Evolutionary conservation across 1,284 basidiomycete species (phyloP).

Genomic region (Phellopilus nigrolimitatus): DNA sequence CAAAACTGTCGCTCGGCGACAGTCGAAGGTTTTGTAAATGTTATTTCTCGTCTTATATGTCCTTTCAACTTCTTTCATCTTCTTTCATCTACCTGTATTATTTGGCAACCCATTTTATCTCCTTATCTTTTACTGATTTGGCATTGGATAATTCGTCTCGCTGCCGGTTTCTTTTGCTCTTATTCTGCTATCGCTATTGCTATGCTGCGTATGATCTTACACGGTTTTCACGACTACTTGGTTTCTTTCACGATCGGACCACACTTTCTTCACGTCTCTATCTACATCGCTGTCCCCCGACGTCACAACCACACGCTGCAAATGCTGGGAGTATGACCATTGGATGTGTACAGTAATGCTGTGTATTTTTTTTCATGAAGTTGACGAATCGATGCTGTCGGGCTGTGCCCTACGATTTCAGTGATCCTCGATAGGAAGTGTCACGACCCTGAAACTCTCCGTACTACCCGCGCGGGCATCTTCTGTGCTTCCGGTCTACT

Average conservation of each 20-base stretch:
- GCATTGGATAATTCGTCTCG: not conserved
- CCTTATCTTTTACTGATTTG: not conserved
- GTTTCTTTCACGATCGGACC: not conserved
- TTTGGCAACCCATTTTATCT: too few relatives aligned
- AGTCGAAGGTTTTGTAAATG: slow-evolving; percentile 21
- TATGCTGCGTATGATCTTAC: slow-evolving; percentile 12
- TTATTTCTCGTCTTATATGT: slow-evolving; percentile 3
- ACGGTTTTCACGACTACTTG: slow-evolving; percentile 7
- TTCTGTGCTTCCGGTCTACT: too few relatives aligned
- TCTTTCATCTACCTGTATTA: not conserved
- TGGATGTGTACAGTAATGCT: not conserved
- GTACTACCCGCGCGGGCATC: too few relatives aligned
- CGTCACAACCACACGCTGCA: too few relatives aligned
- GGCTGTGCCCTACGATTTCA: too few relatives aligned
- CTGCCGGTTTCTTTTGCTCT: slow-evolving; percentile 1
- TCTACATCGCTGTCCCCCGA: too few relatives aligned
- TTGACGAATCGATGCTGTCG: too few relatives aligned
- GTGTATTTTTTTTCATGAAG: not conserved
- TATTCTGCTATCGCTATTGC: slow-evolving; percentile 14
- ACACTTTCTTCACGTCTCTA: not conserved
- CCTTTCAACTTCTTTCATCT: not conserved
- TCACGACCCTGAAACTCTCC: too few relatives aligned
- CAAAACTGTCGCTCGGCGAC: slow-evolving; percentile 34
- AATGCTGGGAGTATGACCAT: not conserved
- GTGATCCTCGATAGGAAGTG: too few relatives aligned